Base-by-base conservation (phyloP, 1,139 yeast species). In the Protomyces arabidopsidicola region DNA sequence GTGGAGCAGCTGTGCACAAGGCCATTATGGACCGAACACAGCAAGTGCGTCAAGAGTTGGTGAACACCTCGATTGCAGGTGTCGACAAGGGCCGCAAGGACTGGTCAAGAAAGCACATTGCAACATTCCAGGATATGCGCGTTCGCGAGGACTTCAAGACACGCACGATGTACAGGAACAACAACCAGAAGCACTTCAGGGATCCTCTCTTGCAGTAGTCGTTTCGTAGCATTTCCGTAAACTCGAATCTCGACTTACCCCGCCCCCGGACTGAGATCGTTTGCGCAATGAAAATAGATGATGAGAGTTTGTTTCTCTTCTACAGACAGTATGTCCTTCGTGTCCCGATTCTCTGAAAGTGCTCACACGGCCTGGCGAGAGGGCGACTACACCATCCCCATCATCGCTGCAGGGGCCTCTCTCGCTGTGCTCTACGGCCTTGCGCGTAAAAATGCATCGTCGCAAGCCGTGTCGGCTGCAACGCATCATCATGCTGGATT, bases 1-100 rank as follows among this genome's bases (percentile, higher is more conserved):
- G 90, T 73, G 98, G 97, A 56, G 53, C 65, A 3, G 58, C 63
- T 14, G 63, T 65, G 50, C 97, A 90, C 77, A 95, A 96, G 69
- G 87, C 93, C 35, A 81, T 89, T 72, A 96, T 97, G 39, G 97
- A 97, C 1, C 97, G 91, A 73, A 83, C 91, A 2, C 84, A 97
- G 76, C 87, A 84, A 65, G 80, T 68, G 35, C 53, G 57, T n/a
- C 56, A 53, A 45, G 67, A 82, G 59, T 75, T 78, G 69, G 82
- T 82, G 72, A 81, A 82, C 74, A 75, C 81, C 68, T 53, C 65
- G 48, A n/a, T 65, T 16, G 60, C 60, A 2, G 68, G 66, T 31
- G 65, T 66, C 20, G 54, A 52, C 35, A 53, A 36, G 6, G 63
- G 65, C 16, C 51, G 64, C 16, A 65, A 54, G 22, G 50, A 55